Base-by-base conservation (phyloP, 495 filamentous ascomycete genomes). In the Aspergillus nidulans region DNA sequence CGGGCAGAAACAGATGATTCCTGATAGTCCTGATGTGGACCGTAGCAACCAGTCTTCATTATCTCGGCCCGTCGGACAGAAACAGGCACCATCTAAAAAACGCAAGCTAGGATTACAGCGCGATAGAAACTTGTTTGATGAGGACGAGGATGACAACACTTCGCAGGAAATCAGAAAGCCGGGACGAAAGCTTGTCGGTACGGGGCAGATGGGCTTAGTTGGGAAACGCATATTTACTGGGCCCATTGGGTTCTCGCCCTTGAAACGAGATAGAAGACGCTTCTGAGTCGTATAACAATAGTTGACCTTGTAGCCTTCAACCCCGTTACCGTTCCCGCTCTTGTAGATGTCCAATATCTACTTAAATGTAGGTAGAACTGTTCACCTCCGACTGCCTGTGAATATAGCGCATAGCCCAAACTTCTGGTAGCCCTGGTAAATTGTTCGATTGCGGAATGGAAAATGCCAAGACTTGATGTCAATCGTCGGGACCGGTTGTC, bases 261-360 rank as follows among this genome's bases (percentile, higher is more conserved):
- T 96, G 52, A 96, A 96, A 74, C 83, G 80, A 70, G 85, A 94
- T 58, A 83, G 82, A 61, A 86, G 81, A 65, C 72, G 74, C 50
- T 50, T 55, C n/a, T 52, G 23, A 21, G 26, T n/a, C n/a, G 7
- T n/a, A 13, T 16, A 3, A 1, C 2, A 32, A 34, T 20, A 30
- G 4, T 47, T n/a, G n/a, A n/a, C n/a, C n/a, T n/a, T 47, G n/a
- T 44, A 44, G 5, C 12, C 42, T 10, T 20, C 4, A 25, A 8
- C 10, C 10, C 3, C 25, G 20, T 34, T 12, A 41, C 16, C n/a
- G 39, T 6, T 13, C 16, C 39, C 7, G 39, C 10, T 18, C 39
- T 21, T 19, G 16, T 18, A 18, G n/a, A n/a, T n/a, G n/a, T n/a
- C n/a, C n/a, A n/a, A n/a, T n/a, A n/a, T n/a, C n/a, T n/a, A n/a